Evolutionary conservation across 768 basidiomycete species (phyloP), one percentile per base, ranked within the genome.

Genomic region (Ramaria rubella): DNA sequence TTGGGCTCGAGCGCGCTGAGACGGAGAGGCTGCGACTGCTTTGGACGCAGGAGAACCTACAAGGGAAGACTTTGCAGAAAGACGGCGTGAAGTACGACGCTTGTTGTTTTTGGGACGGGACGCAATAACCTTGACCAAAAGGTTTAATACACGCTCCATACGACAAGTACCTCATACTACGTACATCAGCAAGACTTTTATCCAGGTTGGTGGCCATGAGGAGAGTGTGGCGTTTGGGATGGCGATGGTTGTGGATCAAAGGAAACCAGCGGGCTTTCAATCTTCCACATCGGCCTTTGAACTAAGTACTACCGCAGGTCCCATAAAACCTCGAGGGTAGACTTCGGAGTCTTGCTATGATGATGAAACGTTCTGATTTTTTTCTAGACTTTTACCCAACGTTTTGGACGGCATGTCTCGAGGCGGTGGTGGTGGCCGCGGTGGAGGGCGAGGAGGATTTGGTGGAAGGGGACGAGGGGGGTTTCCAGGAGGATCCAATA

Each of bases 11-110:
- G 80, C 80, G 54, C 81, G 80, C 38, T 78, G 71, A 40, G 70
- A 72, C 6, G 83, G 80, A 30, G 74, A 74, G 55, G 73, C 62
- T n/a, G 24, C 43, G 11, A 64, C 70, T 1, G 81, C 61, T 38
- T 33, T 54, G 42, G 67, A 81, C 19, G 87, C 88, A 21, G 55
- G 49, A 90, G 75, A 49, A 87, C 72, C 64, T 85, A 74, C 60
- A 57, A 86, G 85, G 43, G 75, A 80, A 46, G 76, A 69, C 45
- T 56, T 56, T 45, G 63, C 63, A 44, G 78, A 77, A 63, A 72
- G 68, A 42, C 72, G 68, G 36, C 78, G 72, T 58, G 73, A 69
- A 57, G 75, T 71, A 53, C 80, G 76, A 33, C 53, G 52, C 26
- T 48, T 59, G 42, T 48, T 59, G 42, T 49, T 55, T 8, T 40